These are phyloP conservation scores for Pseudocercospora eumusae DNA, from an alignment of 2,329 filamentous ascomycete genomes.

Conservation along the genomic window DNA sequence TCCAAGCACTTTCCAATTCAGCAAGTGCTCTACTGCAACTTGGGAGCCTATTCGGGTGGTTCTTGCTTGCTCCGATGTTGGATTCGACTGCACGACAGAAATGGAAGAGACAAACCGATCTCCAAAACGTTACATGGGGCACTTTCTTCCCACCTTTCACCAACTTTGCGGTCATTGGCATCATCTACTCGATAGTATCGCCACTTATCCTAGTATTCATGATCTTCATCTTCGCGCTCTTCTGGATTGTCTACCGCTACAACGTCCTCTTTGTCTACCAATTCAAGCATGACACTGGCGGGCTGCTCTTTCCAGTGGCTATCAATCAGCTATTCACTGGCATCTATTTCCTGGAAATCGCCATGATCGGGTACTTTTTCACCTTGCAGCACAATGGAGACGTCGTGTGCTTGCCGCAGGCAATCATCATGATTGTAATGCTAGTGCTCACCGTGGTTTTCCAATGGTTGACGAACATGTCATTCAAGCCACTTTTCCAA, in stretches of 20 bases:
- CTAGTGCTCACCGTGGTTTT: conserved; percentile 71
- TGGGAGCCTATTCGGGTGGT: conserved; percentile 76
- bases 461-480: conserved; percentile 76
- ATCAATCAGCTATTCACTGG: conserved; percentile 96
- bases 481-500: conserved; percentile 81
- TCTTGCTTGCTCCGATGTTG: conserved; percentile 73
- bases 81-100: conserved; percentile 83
- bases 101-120: conserved; percentile 77
- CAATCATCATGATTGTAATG: conserved; percentile 78
- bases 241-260: conserved; percentile 96
- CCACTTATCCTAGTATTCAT: conserved; percentile 92
- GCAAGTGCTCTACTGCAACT: conserved; percentile 86
- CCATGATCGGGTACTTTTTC: conserved; percentile 87
- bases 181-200: conserved; percentile 82
- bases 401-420: conserved; percentile 70
- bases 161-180: conserved; percentile 88
- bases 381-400: conserved; percentile 61
- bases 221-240: conserved; percentile 83
- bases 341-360: conserved; percentile 91
- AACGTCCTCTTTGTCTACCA: conserved; percentile 93
- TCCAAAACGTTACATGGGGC: conserved; percentile 83
- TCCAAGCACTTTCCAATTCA: conserved; percentile 88
- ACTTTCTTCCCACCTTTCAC: conserved; percentile 95
- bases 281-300: conserved; percentile 87
- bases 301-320: conserved; percentile 84